Evolutionary conservation across 305 asterid species (phyloP).

Genomic region (Coffea humblotiana): DNA sequence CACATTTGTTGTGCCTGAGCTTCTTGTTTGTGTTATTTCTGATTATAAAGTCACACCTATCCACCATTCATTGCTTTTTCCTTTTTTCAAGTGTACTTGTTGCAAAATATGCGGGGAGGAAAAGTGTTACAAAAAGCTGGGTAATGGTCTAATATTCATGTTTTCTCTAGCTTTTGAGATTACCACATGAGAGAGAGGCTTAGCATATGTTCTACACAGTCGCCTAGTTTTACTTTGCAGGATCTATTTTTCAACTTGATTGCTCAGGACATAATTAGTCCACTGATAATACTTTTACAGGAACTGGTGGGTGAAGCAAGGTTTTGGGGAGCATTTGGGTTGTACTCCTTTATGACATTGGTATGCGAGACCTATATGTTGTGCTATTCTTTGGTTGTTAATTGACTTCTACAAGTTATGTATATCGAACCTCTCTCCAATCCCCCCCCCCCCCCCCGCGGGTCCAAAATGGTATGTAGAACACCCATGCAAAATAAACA

Average conservation of each 20-base stretch:
- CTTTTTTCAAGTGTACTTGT: neutral
- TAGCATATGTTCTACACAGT: neutral
- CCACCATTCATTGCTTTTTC: neutral
- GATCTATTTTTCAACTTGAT: neutral
- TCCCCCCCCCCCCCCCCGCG: neutral
- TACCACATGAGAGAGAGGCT: neutral
- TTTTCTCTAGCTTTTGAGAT: neutral
- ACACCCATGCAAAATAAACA: too few relatives aligned
- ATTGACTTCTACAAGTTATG: neutral
- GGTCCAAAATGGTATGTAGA: too few relatives aligned
- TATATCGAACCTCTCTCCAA: neutral
- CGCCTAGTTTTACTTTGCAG: neutral
- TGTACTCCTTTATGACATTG: conserved; percentile 76
- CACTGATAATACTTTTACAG: conserved; percentile 36
- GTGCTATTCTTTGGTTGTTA: neutral
- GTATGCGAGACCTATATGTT: conserved; percentile 40
- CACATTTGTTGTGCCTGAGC: neutral
- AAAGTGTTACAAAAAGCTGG: neutral
- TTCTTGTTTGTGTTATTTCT: neutral
- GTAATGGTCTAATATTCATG: neutral
- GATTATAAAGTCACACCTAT: neutral
- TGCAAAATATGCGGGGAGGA: neutral
- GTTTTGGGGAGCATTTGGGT: conserved; percentile 99
- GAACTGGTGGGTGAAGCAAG: conserved; percentile 80
- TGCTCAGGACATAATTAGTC: conserved; percentile 13